Evolutionary conservation across 2,329 filamentous ascomycete species (phyloP).

Genomic region (Cercospora beticola): DNA sequence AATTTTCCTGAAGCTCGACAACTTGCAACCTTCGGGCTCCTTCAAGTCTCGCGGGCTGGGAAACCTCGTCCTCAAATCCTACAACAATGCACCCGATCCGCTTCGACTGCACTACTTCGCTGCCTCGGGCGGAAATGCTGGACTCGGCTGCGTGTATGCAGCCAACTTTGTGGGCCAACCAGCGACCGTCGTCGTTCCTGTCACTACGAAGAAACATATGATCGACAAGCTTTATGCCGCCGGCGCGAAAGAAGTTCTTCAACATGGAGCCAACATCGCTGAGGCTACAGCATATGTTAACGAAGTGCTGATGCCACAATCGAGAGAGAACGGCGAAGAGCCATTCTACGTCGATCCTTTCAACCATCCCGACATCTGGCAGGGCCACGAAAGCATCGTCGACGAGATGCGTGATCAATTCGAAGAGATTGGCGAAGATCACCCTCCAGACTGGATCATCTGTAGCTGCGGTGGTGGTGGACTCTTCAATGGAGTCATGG

Average conservation of each 20-base stretch:
- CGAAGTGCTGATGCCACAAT: constrained; percentile 53
- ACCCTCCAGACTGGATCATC: constrained; percentile 69
- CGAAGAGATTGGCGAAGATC: constrained; percentile 37
- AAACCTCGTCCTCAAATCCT: constrained; percentile 52
- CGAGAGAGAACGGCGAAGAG: constrained; percentile 41
- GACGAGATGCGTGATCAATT: constrained; percentile 50
- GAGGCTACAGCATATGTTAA: constrained; percentile 69
- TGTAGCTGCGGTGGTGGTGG: constrained; percentile 81
- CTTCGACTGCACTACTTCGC: constrained; percentile 66
- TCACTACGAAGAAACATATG: constrained; percentile 66
- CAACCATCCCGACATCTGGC: constrained; percentile 67
- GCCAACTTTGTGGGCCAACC: constrained; percentile 63
- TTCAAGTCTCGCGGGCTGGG: constrained; percentile 81
- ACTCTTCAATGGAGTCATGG: constrained; percentile 72
- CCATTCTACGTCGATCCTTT: constrained; percentile 70
- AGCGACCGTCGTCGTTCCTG: constrained; percentile 74
- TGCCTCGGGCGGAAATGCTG: constrained; percentile 80
- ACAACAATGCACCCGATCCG: constrained; percentile 30
- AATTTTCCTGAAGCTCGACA: constrained; percentile 83
- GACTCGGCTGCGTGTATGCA: constrained; percentile 75
- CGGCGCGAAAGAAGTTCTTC: constrained; percentile 66
- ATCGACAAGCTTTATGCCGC: constrained; percentile 67
- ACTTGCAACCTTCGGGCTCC: constrained; percentile 79
- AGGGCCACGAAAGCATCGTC: constrained; percentile 61
- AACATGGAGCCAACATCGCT: constrained; percentile 65